Percentiles rank a stretch among this genome's conserved stretches.
Evolutionary conservation across 2,329 filamentous ascomycete genomes (phyloP).

Genomic region (Colletotrichum lini): DNA sequence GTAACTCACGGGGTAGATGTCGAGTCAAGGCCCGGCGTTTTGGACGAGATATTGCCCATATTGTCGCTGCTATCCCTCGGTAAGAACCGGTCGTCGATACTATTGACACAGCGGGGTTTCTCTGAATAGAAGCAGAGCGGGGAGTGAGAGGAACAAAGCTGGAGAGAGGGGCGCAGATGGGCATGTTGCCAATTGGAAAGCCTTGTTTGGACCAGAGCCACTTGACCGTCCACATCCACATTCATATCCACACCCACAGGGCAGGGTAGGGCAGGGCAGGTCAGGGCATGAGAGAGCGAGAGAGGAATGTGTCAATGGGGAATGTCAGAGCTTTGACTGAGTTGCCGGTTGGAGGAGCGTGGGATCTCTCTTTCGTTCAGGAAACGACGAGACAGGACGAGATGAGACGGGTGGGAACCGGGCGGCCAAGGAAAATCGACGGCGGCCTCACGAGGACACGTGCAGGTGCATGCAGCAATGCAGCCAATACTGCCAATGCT

Average conservation of each 20-base stretch:
- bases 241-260: background rate
- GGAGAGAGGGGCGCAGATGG: background rate
- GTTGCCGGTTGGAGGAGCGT: background rate
- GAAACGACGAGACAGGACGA: constrained; percentile 20
- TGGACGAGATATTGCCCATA: constrained; percentile 13
- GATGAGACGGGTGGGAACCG: constrained; percentile 26
- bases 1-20: constrained; percentile 14
- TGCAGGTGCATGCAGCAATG: background rate
- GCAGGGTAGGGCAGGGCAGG: background rate
- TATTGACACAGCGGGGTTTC: constrained; percentile 9
- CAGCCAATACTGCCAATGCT: constrained; percentile 4
- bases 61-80: constrained; percentile 22
- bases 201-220: background rate
- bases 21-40: constrained; percentile 38
- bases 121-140: constrained; percentile 25
- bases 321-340: background rate
- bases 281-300: constrained; percentile 15
- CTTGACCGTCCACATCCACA: background rate
- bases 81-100: constrained; percentile 12
- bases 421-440: constrained; percentile 30
- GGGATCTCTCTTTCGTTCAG: background rate
- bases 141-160: background rate
- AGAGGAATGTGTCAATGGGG: background rate
- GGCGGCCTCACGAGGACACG: constrained; percentile 37
- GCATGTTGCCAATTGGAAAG: background rate